Evolutionary conservation across 768 basidiomycete species (phyloP).

Genomic region (Lactarius trivialis): DNA sequence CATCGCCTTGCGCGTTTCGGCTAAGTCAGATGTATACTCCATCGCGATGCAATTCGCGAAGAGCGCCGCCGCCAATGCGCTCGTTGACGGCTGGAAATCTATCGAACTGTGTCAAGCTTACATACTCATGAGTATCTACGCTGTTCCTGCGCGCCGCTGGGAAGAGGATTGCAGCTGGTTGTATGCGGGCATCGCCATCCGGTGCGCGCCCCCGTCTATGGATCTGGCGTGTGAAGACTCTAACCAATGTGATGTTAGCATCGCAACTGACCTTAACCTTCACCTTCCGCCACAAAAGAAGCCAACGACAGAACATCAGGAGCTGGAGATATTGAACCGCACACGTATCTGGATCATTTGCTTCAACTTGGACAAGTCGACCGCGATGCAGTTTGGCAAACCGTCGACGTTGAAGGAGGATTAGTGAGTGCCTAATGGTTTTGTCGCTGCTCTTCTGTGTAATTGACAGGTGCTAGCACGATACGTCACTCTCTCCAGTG

Average conservation of each 20-base stretch:
- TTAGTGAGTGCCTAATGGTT: conserved; percentile 59
- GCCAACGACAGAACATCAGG: conserved; percentile 72
- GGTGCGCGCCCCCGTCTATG: conserved; percentile 39
- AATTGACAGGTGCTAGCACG: conserved; percentile 1
- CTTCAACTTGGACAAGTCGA: conserved; percentile 86
- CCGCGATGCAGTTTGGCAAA: conserved; percentile 85
- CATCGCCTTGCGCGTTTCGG: conserved; percentile 74
- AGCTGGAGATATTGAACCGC: conserved; percentile 83
- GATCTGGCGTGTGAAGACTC: neutral
- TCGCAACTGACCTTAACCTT: conserved; percentile 85
- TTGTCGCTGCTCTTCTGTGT: no score
- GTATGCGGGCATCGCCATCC: conserved; percentile 82
- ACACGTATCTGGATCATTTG: conserved; percentile 88
- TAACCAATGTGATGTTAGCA: conserved; percentile 37
- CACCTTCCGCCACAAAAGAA: conserved; percentile 69
- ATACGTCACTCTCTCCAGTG: conserved; percentile 17
- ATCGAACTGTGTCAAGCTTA: conserved; percentile 86
- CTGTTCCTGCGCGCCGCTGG: conserved; percentile 69
- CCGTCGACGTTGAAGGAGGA: conserved; percentile 68
- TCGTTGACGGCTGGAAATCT: conserved; percentile 69
- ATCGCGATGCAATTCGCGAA: conserved; percentile 71
- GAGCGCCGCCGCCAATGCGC: conserved; percentile 66
- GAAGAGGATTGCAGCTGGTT: conserved; percentile 90
- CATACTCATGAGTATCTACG: conserved; percentile 70
- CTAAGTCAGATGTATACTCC: conserved; percentile 62